A percentile compares a stretch with the other conserved stretches of the same genome.
These are phyloP conservation scores for Trifolium pratense DNA, from an alignment of 306 rosid genomes.

Conservation along the genomic window DNA sequence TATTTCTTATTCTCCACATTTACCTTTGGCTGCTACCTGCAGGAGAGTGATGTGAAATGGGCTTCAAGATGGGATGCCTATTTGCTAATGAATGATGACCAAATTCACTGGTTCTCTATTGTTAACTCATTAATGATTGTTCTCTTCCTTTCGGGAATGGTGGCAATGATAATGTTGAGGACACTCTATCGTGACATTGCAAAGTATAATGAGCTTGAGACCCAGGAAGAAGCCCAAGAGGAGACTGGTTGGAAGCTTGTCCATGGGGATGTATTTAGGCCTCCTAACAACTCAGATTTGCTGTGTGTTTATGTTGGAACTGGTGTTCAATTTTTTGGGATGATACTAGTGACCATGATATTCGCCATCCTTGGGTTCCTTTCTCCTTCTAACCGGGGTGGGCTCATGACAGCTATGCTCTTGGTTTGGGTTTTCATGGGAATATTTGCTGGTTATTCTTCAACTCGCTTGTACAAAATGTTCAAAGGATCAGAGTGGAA, in stretches of 20 bases:
- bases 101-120: conserved; percentile 96
- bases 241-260: conserved; percentile 99
- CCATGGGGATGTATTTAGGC: conserved; percentile 96
- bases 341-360: conserved; percentile 91
- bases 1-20: conserved; percentile 39
- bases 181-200: conserved; percentile 97
- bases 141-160: conserved; percentile 98
- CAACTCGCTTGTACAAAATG: conserved; percentile 90
- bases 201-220: conserved; percentile 95
- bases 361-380: conserved; percentile 96
- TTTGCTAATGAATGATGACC: conserved; percentile 93
- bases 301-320: conserved; percentile 95
- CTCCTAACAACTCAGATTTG: conserved; percentile 80
- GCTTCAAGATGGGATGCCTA: conserved; percentile 99
- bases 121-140: conserved; percentile 98
- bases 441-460: conserved; percentile 81
- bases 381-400: conserved; percentile 98
- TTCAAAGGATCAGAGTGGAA: conserved; percentile 97
- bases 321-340: conserved; percentile 92
- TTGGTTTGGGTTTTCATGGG: conserved; percentile 99
- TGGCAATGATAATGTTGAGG: conserved; percentile 98
- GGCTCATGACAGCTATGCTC: conserved; percentile 98
- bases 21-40: conserved; percentile 42
- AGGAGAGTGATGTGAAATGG: conserved; percentile 98
- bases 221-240: conserved; percentile 99